phyloP scores from a whole-genome alignment of 2,329 filamentous ascomycete genomes.

The Fusarium veterinarium region DNA sequence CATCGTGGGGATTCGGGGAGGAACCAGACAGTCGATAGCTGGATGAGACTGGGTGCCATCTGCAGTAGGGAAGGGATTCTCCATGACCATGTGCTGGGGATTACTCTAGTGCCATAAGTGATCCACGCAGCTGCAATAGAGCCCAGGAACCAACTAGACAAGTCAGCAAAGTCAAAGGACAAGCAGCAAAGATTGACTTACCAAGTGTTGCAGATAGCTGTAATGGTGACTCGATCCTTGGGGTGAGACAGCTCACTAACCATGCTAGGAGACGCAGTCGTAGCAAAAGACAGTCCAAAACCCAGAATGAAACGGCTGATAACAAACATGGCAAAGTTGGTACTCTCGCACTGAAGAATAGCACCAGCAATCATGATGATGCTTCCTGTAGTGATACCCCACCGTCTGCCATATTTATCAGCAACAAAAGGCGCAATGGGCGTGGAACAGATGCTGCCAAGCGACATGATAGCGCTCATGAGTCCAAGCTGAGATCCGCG shows the following conservation, averaged over 20 bases:
- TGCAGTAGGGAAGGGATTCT: conserved; percentile 48
- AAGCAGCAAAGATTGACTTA: neutral
- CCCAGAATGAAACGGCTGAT: conserved; percentile 64
- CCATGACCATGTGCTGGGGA: conserved; percentile 53
- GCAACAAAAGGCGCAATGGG: conserved; percentile 48
- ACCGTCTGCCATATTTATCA: conserved; percentile 47
- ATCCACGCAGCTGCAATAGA: conserved; percentile 57
- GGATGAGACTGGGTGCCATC: conserved; percentile 27
- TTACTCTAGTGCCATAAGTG: conserved; percentile 56
- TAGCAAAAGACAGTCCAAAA: conserved; percentile 64
- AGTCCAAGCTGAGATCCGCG: conserved; percentile 47
- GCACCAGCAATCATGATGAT: conserved; percentile 49
- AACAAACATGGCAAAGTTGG: conserved; percentile 62
- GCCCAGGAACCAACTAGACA: conserved; percentile 58
- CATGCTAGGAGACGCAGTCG: conserved; percentile 61
- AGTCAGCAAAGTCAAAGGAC: neutral
- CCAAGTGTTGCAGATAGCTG: conserved; percentile 63
- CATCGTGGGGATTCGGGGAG: conserved; percentile 73
- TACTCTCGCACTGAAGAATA: conserved; percentile 47
- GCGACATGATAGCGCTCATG: conserved; percentile 58
- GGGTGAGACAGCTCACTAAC: conserved; percentile 65
- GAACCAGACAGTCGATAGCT: conserved; percentile 54
- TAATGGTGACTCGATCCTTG: conserved; percentile 63
- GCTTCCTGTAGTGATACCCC: conserved; percentile 48
- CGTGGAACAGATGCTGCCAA: conserved; percentile 57